phyloP scores from a whole-genome alignment of 2,329 filamentous ascomycete genomes.

The Hirsutella thompsonii region DNA sequence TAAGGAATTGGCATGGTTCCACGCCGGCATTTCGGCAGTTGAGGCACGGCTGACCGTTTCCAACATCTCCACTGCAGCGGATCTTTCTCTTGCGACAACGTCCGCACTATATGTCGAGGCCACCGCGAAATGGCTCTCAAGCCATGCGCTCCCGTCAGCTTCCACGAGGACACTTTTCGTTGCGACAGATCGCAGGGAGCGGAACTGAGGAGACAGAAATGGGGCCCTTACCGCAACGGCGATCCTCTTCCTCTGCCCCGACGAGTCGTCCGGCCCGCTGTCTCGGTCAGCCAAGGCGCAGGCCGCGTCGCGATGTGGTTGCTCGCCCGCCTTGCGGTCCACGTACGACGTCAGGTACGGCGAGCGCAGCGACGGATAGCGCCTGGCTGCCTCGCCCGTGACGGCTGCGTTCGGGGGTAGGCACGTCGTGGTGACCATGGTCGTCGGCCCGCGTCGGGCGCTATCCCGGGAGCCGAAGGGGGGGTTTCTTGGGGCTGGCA shows the following conservation, averaged over 20 bases:
- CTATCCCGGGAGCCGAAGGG: too few relatives aligned
- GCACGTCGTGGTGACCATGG: conserved; percentile 9
- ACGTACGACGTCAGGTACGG: conserved; percentile 7
- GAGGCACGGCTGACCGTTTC: conserved; percentile 62
- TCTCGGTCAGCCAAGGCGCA: conserved; percentile 7
- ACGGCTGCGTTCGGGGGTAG: conserved; percentile 5
- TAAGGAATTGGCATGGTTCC: conserved; percentile 64
- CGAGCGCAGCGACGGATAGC: conserved; percentile 6
- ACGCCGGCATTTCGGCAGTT: conserved; percentile 70
- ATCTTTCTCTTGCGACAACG: conserved; percentile 92
- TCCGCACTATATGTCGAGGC: conserved; percentile 54
- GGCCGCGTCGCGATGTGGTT: conserved; percentile 3
- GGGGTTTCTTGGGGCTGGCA: too few relatives aligned
- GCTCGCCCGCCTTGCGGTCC: conserved; percentile 6
- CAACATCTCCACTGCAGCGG: conserved; percentile 76
- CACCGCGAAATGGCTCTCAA: too few relatives aligned
- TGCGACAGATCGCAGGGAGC: too few relatives aligned
- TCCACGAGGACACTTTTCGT: too few relatives aligned
- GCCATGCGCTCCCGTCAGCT: not conserved
- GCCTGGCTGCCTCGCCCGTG: not conserved
- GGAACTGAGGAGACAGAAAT: not conserved
- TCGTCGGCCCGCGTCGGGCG: not conserved
- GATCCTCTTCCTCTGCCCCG: conserved; percentile 42
- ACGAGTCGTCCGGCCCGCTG: conserved; percentile 18
- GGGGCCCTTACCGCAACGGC: conserved; percentile 40